phyloP scores from a whole-genome alignment of 768 basidiomycete genomes.

The Russula earlei region DNA sequence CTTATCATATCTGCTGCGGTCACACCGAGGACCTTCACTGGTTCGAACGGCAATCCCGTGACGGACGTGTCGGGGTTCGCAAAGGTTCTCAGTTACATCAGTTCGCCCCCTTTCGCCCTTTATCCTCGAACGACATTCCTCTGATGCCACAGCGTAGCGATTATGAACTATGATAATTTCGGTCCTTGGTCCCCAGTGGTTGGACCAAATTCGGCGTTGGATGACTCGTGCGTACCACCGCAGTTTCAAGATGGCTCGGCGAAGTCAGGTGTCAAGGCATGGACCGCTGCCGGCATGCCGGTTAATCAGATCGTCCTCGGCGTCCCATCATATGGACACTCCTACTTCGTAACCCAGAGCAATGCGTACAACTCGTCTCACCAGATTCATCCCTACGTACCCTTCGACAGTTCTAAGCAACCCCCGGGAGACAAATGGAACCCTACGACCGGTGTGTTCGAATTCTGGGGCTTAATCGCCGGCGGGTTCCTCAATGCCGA shows the following conservation, averaged over 20 bases:
- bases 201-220: too few species aligned
- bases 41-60: conserved; percentile 44
- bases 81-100: conserved; percentile 54
- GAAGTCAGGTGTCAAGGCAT: too few species aligned
- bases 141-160: conserved; percentile 11
- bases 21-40: conserved; percentile 40
- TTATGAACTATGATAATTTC: too few species aligned
- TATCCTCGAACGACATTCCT: background rate
- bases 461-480: conserved; percentile 49
- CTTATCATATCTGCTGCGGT: conserved; percentile 51
- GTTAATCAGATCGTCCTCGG: too few species aligned
- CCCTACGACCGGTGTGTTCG: conserved; percentile 43
- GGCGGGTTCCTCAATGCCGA: conserved; percentile 41
- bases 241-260: too few species aligned
- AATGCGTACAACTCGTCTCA: too few species aligned
- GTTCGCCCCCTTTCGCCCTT: conserved; percentile 2
- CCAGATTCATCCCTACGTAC: too few species aligned
- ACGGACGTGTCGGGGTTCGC: conserved; percentile 66
- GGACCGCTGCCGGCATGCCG: too few species aligned
- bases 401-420: conserved; percentile 17
- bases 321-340: too few species aligned
- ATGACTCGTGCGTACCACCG: too few species aligned
- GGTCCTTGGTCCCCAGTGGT: too few species aligned
- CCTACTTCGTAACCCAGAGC: too few species aligned
- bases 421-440: conserved; percentile 36